Conservation (phyloP, 2,329 filamentous ascomycete species). For the Xylaria sp. region DNA sequence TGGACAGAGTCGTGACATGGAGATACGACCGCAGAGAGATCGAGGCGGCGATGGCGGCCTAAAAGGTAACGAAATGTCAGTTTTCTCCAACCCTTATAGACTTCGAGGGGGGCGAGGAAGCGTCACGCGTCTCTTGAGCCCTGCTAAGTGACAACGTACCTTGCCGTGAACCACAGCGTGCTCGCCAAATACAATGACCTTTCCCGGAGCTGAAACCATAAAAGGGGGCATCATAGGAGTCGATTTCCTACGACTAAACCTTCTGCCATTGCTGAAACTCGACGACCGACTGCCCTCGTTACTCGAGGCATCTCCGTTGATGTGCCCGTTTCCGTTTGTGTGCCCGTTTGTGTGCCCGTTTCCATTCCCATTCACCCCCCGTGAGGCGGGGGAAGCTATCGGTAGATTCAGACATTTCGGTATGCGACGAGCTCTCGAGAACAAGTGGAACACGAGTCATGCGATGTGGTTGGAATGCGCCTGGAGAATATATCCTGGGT, state of each 20-base stretch:
- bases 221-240: slow-evolving; percentile 77
- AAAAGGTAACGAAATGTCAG: slow-evolving; percentile 6
- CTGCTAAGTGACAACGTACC: slow-evolving; percentile 42
- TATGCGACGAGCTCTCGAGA: slow-evolving; percentile 28
- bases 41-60: slow-evolving; percentile 89
- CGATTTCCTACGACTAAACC: slow-evolving; percentile 51
- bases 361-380: slow-evolving; percentile 20
- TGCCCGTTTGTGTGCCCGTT: too few relatives aligned
- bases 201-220: slow-evolving; percentile 96
- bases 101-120: background rate
- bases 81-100: background rate
- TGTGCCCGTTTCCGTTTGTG: slow-evolving; percentile 16
- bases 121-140: background rate
- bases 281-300: slow-evolving; percentile 30
- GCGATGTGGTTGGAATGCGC: slow-evolving; percentile 8
- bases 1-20: slow-evolving; percentile 88
- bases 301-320: slow-evolving; percentile 31
- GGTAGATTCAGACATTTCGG: slow-evolving; percentile 31
- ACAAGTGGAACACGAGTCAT: slow-evolving; percentile 27
- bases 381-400: slow-evolving; percentile 29
- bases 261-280: slow-evolving; percentile 33
- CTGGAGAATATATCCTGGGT: slow-evolving; percentile 1
- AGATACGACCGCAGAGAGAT: slow-evolving; percentile 95
- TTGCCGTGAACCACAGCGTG: slow-evolving; percentile 98
- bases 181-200: slow-evolving; percentile 97